Conservation (phyloP, 352 stramenopile genomes). For the Thraustotheca clavata region DNA sequence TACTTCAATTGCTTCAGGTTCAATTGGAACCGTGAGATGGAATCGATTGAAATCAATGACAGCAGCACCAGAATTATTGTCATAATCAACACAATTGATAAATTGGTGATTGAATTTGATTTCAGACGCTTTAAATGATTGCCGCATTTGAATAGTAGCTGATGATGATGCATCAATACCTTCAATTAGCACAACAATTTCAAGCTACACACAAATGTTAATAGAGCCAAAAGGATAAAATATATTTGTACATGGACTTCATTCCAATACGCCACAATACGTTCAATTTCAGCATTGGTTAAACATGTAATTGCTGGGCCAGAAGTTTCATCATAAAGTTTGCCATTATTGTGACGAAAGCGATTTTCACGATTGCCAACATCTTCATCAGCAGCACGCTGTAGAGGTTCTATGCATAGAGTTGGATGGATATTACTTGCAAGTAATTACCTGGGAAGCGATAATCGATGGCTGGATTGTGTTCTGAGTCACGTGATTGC, state of each 20-base stretch:
- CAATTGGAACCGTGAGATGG: slow-evolving; percentile 46
- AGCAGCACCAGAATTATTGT: slow-evolving; percentile 59
- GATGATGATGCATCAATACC: slow-evolving; percentile 93
- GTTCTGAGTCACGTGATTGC: slow-evolving; percentile 26
- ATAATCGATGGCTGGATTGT: slow-evolving; percentile 52
- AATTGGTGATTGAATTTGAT: slow-evolving; percentile 91
- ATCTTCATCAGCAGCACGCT: slow-evolving; percentile 46
- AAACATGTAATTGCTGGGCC: neutral
- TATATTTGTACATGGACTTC: slow-evolving; percentile 52
- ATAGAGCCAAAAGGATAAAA: neutral
- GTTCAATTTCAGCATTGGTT: slow-evolving; percentile 25
- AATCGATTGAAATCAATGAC: slow-evolving; percentile 87
- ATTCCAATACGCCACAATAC: slow-evolving; percentile 66
- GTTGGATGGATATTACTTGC: neutral
- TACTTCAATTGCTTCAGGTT: neutral
- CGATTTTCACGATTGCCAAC: slow-evolving; percentile 50
- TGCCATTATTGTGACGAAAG: neutral
- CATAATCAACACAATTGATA: slow-evolving; percentile 84
- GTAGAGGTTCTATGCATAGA: slow-evolving; percentile 31
- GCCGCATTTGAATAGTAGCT: slow-evolving; percentile 91
- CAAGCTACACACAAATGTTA: slow-evolving; percentile 45
- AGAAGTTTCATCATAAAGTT: neutral
- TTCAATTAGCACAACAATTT: slow-evolving; percentile 96
- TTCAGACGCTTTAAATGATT: slow-evolving; percentile 92
- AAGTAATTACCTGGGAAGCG: slow-evolving; percentile 37